phyloP scores from a whole-genome alignment of 495 filamentous ascomycete species.

The Hypoxylon lenormandii region DNA sequence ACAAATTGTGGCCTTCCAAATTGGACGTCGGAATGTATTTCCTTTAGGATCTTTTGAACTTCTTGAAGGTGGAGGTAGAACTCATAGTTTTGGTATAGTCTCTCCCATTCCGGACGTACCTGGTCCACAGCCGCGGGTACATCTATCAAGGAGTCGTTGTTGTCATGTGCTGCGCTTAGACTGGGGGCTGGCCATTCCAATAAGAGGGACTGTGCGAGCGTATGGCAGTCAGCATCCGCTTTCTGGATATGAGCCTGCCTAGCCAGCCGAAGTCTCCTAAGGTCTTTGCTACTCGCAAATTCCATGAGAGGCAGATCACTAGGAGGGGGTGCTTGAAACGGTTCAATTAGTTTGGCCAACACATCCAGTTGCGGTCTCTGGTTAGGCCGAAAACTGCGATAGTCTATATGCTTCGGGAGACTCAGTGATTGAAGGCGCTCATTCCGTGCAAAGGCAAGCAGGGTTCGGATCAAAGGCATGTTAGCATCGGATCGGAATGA shows the following conservation, averaged over 20 bases:
- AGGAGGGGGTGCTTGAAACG: slow-evolving; percentile 30
- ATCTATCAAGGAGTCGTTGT: slow-evolving; percentile 48
- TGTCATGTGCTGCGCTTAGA: slow-evolving; percentile 13
- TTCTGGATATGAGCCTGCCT: slow-evolving; percentile 40
- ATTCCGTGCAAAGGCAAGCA: slow-evolving; percentile 52
- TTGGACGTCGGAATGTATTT: slow-evolving; percentile 21
- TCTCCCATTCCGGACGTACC: slow-evolving; percentile 62
- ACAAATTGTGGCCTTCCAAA: slow-evolving; percentile 24
- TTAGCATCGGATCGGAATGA: slow-evolving; percentile 49
- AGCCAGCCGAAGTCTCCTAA: slow-evolving; percentile 39
- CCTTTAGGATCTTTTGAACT: slow-evolving; percentile 57
- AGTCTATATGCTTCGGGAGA: slow-evolving; percentile 45
- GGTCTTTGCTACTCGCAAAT: slow-evolving; percentile 41
- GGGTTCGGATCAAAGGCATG: slow-evolving; percentile 43
- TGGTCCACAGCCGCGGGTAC: slow-evolving; percentile 52
- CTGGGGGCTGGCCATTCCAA: slow-evolving; percentile 52
- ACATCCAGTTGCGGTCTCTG: slow-evolving; percentile 49
- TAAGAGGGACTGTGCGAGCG: slow-evolving; percentile 48
- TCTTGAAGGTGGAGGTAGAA: slow-evolving; percentile 58
- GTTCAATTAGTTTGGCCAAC: slow-evolving; percentile 44
- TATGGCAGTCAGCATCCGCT: slow-evolving; percentile 45
- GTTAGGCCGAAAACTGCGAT: slow-evolving; percentile 47
- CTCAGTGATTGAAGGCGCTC: slow-evolving; percentile 39
- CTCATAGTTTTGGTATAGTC: slow-evolving; percentile 60
- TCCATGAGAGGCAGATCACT: slow-evolving; percentile 36